These are phyloP conservation scores for Stachybotrys elegans DNA, from an alignment of 2,329 filamentous ascomycete species.

Conservation along the genomic window DNA sequence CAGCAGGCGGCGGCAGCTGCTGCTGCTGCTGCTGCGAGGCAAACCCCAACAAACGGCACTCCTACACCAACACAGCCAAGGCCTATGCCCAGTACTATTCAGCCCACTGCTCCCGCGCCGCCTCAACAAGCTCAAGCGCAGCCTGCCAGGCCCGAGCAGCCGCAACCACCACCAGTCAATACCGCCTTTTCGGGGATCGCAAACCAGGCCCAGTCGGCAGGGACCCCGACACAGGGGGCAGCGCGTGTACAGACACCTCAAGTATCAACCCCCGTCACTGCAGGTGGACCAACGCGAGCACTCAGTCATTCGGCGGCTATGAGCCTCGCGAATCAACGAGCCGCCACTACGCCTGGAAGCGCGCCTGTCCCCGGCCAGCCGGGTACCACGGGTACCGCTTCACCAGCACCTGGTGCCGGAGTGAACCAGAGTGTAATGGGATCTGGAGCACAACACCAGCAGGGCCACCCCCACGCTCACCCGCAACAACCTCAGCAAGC, in stretches of 20 bases:
- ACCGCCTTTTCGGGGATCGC: constrained; percentile 35
- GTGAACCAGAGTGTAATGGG: constrained; percentile 27
- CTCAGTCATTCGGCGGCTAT: constrained; percentile 47
- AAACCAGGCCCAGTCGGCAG: constrained; percentile 29
- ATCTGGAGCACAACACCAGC: constrained; percentile 26
- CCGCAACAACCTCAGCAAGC: constrained; percentile 36
- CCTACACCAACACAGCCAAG: constrained; percentile 19
- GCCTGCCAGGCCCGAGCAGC: constrained; percentile 26
- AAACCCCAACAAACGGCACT: constrained; percentile 23
- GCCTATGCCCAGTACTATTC: constrained; percentile 17
- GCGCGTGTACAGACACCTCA: constrained; percentile 47
- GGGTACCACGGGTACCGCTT: constrained; percentile 22
- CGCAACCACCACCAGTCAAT: constrained; percentile 41
- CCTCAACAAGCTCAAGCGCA: constrained; percentile 25
- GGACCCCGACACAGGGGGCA: constrained; percentile 44
- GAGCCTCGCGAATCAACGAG: constrained; percentile 40
- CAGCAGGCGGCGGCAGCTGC: constrained; percentile 28
- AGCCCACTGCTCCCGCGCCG: constrained; percentile 15
- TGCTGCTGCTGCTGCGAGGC: constrained; percentile 20
- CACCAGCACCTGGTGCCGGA: constrained; percentile 17
- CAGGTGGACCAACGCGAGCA: constrained; percentile 32
- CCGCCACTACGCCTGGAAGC: constrained; percentile 27
- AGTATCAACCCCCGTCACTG: constrained; percentile 31
- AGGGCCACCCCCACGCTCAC: constrained; percentile 43
- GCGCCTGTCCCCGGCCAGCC: constrained; percentile 24